Conservation (phyloP, 2,329 filamentous ascomycete species). For the Ilyonectria destructans region DNA sequence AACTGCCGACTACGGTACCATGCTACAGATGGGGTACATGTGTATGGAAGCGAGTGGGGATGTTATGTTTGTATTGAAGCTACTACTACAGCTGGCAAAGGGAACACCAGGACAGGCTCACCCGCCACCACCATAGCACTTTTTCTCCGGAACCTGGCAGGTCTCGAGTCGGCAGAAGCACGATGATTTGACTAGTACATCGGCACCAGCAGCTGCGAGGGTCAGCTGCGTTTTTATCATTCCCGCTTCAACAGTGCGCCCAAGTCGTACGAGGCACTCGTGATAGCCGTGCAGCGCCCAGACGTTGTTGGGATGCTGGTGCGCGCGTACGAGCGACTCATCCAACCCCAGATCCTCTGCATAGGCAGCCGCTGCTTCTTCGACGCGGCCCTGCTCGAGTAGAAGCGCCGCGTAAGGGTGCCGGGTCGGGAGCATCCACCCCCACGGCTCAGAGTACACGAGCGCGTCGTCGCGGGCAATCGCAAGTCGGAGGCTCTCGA, state of each 20-base stretch:
- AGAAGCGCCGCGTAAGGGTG: conserved; percentile 81
- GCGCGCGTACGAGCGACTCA: conserved; percentile 73
- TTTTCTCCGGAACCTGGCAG: background rate
- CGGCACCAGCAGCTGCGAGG: conserved; percentile 12
- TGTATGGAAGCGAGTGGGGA: too few species aligned
- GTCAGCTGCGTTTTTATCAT: conserved; percentile 10
- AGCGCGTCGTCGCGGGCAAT: conserved; percentile 75
- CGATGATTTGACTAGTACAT: conserved; percentile 27
- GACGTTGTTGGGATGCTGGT: conserved; percentile 81
- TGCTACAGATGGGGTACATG: too few species aligned
- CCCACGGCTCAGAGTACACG: conserved; percentile 83
- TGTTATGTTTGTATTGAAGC: too few species aligned
- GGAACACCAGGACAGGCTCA: too few species aligned
- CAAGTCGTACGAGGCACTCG: conserved; percentile 74
- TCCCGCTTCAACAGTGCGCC: conserved; percentile 59
- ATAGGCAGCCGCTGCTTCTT: conserved; percentile 72
- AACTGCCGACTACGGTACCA: too few species aligned
- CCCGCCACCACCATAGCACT: background rate
- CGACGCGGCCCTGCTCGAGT: conserved; percentile 75
- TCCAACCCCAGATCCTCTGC: conserved; percentile 74
- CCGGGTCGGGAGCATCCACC: conserved; percentile 83
- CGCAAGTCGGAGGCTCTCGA: conserved; percentile 70
- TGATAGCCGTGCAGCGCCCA: conserved; percentile 83
- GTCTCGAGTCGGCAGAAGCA: conserved; percentile 33
- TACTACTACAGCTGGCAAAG: too few species aligned